Evolutionary conservation across 2,329 filamentous ascomycete species (phyloP), one percentile per base, ranked within the genome.

Genomic region (Colletotrichum sp.): DNA sequence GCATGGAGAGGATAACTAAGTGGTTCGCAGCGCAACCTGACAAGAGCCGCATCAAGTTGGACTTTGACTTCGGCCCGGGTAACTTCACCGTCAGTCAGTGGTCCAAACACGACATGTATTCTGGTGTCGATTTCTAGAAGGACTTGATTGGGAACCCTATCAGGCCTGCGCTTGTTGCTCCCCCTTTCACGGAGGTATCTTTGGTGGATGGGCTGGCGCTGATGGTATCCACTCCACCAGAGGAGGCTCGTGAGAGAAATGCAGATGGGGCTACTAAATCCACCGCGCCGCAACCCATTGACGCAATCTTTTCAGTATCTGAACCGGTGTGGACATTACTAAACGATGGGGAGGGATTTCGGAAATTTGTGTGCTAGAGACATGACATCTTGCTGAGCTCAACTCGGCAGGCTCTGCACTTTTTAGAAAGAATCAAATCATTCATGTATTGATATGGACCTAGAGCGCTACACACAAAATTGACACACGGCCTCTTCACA

Each of bases 361-460:
- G n/a, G 3, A 7, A 1, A 13, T 21, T 4, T 13, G 4, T 13
- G 44, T 21, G 44, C 18, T 49, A 44, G 9, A 4, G 2, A n/a
- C 0, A 44, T 10, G 0, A 0, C 3, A n/a, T 2, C 8, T 0
- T 44, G 2, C 18, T 4, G 18, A 49, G 39, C 18, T 49, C 7
- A n/a, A 2, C 9, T 49, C 3, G 9, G 18, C 39, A 10, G 4
- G 4, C 3, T n/a, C 10, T 21, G 1, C 12, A 12, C 6, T 6
- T 52, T 52, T 1, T 0, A 49, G 10, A 44, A 49, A 2, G 3
- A 2, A 52, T 52, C 6, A 21, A 5, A 13, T 52, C 44, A 21
- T 52, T 52, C n/a, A 21, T 52, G 10, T 21, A 13, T 52, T 1
- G 0, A 13, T 3, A 8, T 8, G 3, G 6, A 52, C 44, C n/a